Base-by-base conservation (phyloP, 352 stramenopile genomes). In the Phytophthora rubi region DNA sequence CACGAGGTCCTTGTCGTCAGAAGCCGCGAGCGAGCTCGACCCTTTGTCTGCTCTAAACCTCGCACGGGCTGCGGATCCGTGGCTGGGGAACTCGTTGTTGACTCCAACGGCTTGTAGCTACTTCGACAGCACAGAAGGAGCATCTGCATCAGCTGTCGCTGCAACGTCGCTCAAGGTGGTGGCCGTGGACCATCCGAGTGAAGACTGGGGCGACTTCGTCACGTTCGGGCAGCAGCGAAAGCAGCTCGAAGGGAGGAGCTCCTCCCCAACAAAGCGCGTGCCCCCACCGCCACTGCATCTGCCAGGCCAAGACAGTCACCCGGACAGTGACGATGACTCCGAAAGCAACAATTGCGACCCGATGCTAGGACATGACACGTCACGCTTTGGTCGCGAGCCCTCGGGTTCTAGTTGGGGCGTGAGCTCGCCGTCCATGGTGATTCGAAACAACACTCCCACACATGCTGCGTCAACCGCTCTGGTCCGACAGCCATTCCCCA, bases 181-280 rank as follows among this genome's bases (percentile, higher is more conserved):
- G 16, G 71, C 59, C 53, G 73, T 68, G 39, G 56, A 79, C 6
- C 58, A 76, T 37, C 45, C 68, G 3, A 65, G 75, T 13, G 82
- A 88, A 47, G 84, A 88, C 35, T 92, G 84, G 82, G 75, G 84
- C 8, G 82, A 92, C 3, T 92, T 92, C 32, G 68, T 88, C 30
- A 85, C 78, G 35, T 85, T 74, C 33, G 44, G 52, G 32, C 13
- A 75, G 8, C 52, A 68, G 15, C 51, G 10, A 21, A 60, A 58
- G 9, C 61, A 75, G 15, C 26, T 52, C 45, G 49, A 51, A 21
- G 61, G 35, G 52, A 62, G 16, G 51, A 53, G 5, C 15, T 23
- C 3, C n/a, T 59, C 59, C 35, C 32, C 42, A 0, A 30, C 2
- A 3, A 61, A 44, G 15, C 53, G 59, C 5, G 0, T 13, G 23